Conservation (phyloP, 192 early-diverging fungal genomes). For the Allomyces macrogynus region DNA sequence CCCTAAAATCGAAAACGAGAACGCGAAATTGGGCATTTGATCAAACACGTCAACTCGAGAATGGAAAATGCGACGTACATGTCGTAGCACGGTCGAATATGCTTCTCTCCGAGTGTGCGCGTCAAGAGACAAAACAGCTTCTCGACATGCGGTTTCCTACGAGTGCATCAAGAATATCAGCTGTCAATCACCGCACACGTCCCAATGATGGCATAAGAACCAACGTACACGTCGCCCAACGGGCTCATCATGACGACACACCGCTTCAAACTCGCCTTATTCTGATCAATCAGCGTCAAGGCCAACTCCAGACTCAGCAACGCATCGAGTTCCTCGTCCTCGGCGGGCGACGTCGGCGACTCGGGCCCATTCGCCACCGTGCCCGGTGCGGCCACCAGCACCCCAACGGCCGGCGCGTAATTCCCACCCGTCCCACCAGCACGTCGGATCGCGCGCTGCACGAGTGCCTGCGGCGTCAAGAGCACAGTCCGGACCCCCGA, state of each 20-base stretch:
- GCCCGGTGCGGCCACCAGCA: too few species aligned
- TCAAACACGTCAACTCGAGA: neutral
- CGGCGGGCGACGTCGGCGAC: conserved; percentile 1
- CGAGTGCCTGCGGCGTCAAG: neutral
- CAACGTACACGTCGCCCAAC: neutral
- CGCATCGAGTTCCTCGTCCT: conserved; percentile 32
- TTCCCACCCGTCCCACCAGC: too few species aligned
- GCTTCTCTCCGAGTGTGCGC: conserved; percentile 43
- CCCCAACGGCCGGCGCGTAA: too few species aligned
- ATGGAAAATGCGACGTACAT: conserved; percentile 6
- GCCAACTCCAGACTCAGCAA: conserved; percentile 59
- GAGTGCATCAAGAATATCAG: conserved; percentile 3
- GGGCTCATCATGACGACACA: neutral
- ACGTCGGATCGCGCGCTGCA: neutral
- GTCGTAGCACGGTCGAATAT: conserved; percentile 51
- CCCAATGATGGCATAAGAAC: neutral
- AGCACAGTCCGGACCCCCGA: conserved; percentile 2
- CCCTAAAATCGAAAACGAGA: conserved; percentile 9
- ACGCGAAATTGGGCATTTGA: neutral
- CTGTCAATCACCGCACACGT: neutral
- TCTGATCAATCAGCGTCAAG: conserved; percentile 67
- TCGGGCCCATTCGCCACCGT: too few species aligned
- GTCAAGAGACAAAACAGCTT: conserved; percentile 55
- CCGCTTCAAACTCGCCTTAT: conserved; percentile 39
- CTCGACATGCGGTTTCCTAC: conserved; percentile 52